Percentiles rank a stretch among this genome's conserved stretches.
Conservation (phyloP, 495 filamentous ascomycete species). For the Astrocystis sublimbata region DNA sequence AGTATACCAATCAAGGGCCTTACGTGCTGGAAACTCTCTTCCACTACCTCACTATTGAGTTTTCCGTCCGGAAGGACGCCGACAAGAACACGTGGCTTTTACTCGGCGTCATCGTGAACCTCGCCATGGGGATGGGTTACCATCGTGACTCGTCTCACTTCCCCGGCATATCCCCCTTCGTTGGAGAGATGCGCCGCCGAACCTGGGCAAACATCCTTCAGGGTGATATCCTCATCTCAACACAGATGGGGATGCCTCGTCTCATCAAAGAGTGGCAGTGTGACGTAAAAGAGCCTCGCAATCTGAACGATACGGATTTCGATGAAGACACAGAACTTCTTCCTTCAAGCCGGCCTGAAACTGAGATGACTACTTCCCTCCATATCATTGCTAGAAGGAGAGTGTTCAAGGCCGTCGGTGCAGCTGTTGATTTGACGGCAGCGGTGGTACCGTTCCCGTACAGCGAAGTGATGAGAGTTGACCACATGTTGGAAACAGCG, state of each 20-base stretch:
- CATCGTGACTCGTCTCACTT: slow-evolving; percentile 42
- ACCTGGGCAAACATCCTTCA: slow-evolving; percentile 40
- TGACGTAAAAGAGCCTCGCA: slow-evolving; percentile 45
- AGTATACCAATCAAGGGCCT: slow-evolving; percentile 43
- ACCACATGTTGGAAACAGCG: slow-evolving; percentile 37
- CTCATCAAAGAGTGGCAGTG: slow-evolving; percentile 46
- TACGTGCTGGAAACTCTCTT: slow-evolving; percentile 45
- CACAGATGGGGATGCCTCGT: slow-evolving; percentile 49
- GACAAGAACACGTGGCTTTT: slow-evolving; percentile 40
- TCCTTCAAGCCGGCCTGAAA: slow-evolving; percentile 39
- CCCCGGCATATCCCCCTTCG: slow-evolving; percentile 35
- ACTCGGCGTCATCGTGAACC: slow-evolving; percentile 34
- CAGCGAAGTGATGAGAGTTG: slow-evolving; percentile 40
- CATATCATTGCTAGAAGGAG: slow-evolving; percentile 45
- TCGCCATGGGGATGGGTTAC: slow-evolving; percentile 43
- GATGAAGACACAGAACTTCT: slow-evolving; percentile 38
- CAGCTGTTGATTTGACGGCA: slow-evolving; percentile 39
- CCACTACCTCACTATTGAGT: slow-evolving; percentile 38
- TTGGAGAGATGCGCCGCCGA: slow-evolving; percentile 46
- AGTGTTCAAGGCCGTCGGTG: slow-evolving; percentile 46
- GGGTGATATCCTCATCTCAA: slow-evolving; percentile 44
- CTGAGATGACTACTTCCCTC: slow-evolving; percentile 39
- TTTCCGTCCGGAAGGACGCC: slow-evolving; percentile 31
- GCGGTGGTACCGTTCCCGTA: slow-evolving; percentile 31
- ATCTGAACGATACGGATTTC: slow-evolving; percentile 48